Base-by-base conservation (phyloP, 352 stramenopile genomes). In the Pythium diclinum region DNA sequence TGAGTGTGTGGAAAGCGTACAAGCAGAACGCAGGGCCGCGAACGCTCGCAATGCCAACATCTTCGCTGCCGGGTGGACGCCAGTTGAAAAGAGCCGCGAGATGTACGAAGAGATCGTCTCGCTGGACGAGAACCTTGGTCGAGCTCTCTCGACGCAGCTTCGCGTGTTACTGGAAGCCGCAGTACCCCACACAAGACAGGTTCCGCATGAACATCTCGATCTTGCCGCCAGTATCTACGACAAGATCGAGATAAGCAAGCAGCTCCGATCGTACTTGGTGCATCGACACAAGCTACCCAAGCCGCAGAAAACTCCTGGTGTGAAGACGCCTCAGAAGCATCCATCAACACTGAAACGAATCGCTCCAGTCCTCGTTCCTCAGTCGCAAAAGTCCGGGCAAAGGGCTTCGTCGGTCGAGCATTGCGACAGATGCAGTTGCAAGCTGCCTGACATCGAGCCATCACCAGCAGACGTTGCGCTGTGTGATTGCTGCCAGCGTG, bases 401-500 rank as follows among this genome's bases (percentile, higher is more conserved):
- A 42, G 16, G 11, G 11, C 9, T 17, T 42, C 36, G 36, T 17
- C 36, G 36, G 16, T 42, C 9, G 11, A 42, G 13, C 36, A 42
- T 7, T 51, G 44, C 44, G 6, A 16, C 6, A 7, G 44, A 23
- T 51, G 44, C 44, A 14, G 9, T 14, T n/a, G n/a, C 19, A 16
- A 6, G 17, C 44, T 51, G 4, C 13, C 17, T 28, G 44, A 30
- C 1, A 25, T 25, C 17, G 17, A 4, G 3, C 5, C 42, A 3
- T 48, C 42, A 7, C 19, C 8, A 11, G n/a, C 6, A 51, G 14
- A 51, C 1, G 3, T 51, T 13, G 44, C 8, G 19, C 21, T 30
- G 6, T 51, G 44, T 11, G 44, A 51, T 51, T 51, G 44, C 44
- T 51, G 44, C 44, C 28, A 28, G 44, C 44, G 44, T 23, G 44